Evolutionary conservation across 805 yeast genomes (phyloP), one percentile per base, ranked within the genome.

Genomic region (Saccharomycopsis synnaedendra): DNA sequence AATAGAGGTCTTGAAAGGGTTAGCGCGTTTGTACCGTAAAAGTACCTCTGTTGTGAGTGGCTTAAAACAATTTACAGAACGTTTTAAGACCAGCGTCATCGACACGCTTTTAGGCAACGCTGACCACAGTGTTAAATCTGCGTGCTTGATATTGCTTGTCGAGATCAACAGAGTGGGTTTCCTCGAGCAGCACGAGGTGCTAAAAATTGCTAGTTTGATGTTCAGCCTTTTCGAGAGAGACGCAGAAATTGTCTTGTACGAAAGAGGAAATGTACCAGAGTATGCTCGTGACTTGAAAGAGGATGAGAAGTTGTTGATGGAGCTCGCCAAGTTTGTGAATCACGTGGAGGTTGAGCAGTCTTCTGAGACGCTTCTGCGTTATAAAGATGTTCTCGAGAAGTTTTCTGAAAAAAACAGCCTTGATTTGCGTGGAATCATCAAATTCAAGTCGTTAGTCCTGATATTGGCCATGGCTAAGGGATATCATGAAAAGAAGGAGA

Each of bases 61-160:
- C 0, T 70, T 88, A 38, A 71, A 86, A 48, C 89, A 81, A 56
- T 88, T 88, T 60, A 78, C 90, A 2, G 86, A 82, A 50, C 71
- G 87, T 52, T 84, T 82, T 62, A 78, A 80, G 54, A 62, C 64
- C 4, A 79, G 86, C 56, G 61, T 87, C 33, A 64, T 85, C 28
- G 82, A 80, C 45, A 83, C 86, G 57, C 76, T 78, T 1, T 56
- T 69, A 28, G 64, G 65, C 47, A 87, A 81, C 56, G 62, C 71
- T 3, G 88, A 81, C 54, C 53, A 64, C 9, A 68, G 68, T 38
- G 85, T 82, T 1, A 74, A 80, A 56, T 57, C 68, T 4, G 60
- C 70, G 45, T 69, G 84, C 4, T 67, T 80, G 3, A 58, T 65
- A 27, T 64, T 85, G 2, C 64, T 85, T 27, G 64, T 67, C 19